Evolutionary conservation across 345 rosid species (phyloP).

Genomic region (Lenwebbia sp.): DNA sequence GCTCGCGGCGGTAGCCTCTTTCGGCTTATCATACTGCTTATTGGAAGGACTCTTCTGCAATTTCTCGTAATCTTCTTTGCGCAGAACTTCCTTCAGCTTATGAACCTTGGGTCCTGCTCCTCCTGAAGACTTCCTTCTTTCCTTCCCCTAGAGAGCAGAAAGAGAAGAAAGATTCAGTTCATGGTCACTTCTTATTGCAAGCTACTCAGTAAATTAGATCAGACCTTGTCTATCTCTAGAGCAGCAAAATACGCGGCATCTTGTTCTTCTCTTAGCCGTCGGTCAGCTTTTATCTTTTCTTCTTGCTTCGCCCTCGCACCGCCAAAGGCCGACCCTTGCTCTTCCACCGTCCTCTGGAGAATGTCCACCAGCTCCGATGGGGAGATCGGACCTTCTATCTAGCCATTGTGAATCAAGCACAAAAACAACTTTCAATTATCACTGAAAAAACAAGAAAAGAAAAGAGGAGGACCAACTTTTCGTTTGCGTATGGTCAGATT

Average conservation of each 20-base stretch:
- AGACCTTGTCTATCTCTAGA: conserved; percentile 36
- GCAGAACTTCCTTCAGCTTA: conserved; percentile 11
- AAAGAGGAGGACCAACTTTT: not conserved
- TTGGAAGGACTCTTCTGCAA: not conserved
- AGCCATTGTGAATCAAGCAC: not conserved
- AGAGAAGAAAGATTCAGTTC: not conserved
- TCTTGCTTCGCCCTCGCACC: conserved; percentile 16
- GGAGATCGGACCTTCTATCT: conserved; percentile 55
- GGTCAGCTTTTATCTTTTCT: conserved; percentile 31
- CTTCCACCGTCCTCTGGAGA: conserved; percentile 48
- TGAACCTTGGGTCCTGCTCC: not conserved
- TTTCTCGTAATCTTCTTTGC: conserved; percentile 6
- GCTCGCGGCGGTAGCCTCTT: not conserved
- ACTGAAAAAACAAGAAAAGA: not conserved
- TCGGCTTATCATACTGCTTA: conserved; percentile 13
- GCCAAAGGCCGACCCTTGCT: conserved; percentile 49
- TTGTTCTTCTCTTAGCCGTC: conserved; percentile 41
- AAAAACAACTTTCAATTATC: not conserved
- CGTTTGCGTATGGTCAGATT: not conserved
- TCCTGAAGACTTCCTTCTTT: conserved; percentile 11
- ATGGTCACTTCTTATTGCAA: not conserved
- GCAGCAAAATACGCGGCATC: conserved; percentile 50
- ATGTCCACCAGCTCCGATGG: conserved; percentile 43
- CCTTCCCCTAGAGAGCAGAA: conserved; percentile 26
- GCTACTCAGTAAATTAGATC: not conserved